Evolutionary conservation across 306 rosid genomes (phyloP).

Genomic region (Sphenostylis stenocarpa): DNA sequence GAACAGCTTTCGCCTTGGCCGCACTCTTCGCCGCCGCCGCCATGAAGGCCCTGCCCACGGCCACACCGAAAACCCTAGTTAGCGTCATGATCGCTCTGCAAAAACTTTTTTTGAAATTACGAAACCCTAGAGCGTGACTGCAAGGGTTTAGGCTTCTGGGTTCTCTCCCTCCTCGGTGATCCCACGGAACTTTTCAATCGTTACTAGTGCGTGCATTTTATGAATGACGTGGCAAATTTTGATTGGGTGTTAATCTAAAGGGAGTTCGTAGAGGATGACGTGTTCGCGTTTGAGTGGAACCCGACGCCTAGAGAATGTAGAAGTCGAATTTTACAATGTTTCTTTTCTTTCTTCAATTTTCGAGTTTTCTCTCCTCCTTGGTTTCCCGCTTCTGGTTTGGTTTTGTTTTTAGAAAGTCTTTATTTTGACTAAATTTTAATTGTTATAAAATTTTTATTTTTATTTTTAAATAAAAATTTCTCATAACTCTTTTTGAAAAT

Average conservation of each 20-base stretch:
- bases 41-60: slow-evolving; percentile 42
- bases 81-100: slow-evolving; percentile 33
- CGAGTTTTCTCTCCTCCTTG: neutral
- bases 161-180: neutral
- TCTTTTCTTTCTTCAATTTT: neutral
- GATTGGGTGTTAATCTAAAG: neutral
- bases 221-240: neutral
- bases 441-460: too few relatives aligned
- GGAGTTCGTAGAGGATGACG: neutral
- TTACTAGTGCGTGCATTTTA: neutral
- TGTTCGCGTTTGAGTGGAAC: neutral
- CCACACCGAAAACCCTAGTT: slow-evolving; percentile 44
- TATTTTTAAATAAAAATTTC: too few relatives aligned
- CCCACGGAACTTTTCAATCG: neutral
- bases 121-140: slow-evolving; percentile 38
- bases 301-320: neutral
- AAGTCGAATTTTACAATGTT: neutral
- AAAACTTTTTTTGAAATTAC: neutral
- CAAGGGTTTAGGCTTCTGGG: neutral
- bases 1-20: slow-evolving; percentile 23
- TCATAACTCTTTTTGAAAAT: too few relatives aligned
- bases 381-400: slow-evolving; percentile 31
- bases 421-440: too few relatives aligned
- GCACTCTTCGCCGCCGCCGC: slow-evolving; percentile 33
- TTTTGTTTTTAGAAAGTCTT: too few relatives aligned